Conservation (phyloP, 1,139 yeast genomes). For the Hemisphaericaspora lyxosophila region DNA sequence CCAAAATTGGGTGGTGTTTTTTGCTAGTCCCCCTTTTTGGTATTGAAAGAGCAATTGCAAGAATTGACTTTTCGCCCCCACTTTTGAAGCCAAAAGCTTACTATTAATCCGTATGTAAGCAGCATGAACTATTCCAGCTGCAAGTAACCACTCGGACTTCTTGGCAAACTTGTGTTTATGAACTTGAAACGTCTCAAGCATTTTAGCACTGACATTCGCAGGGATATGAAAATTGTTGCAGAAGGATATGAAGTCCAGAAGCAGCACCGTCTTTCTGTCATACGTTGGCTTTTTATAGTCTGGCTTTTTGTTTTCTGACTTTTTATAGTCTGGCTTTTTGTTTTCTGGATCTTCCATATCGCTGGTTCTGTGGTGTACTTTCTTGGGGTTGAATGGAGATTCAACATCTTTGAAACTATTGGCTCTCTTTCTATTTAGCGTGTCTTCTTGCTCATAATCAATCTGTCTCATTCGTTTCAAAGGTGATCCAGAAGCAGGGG, state of each 20-base stretch:
- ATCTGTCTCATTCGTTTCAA: slow-evolving; percentile 12
- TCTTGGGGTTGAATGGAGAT: slow-evolving; percentile 36
- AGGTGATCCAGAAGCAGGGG: slow-evolving; percentile 15
- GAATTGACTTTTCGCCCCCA: slow-evolving; percentile 50
- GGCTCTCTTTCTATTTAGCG: neutral
- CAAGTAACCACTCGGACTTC: slow-evolving; percentile 65
- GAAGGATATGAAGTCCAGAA: slow-evolving; percentile 55
- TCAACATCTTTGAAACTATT: slow-evolving; percentile 20
- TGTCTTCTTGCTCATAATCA: slow-evolving; percentile 1
- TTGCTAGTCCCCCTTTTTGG: slow-evolving; percentile 54
- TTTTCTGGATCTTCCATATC: slow-evolving; percentile 3
- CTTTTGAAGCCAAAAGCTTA: slow-evolving; percentile 38
- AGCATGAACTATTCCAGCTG: slow-evolving; percentile 64
- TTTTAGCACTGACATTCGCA: slow-evolving; percentile 45
- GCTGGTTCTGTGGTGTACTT: slow-evolving; percentile 7
- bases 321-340: slow-evolving; percentile 5
- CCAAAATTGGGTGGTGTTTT: slow-evolving; percentile 51
- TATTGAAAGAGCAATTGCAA: slow-evolving; percentile 50
- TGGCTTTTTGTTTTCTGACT: slow-evolving; percentile 4
- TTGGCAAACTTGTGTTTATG: slow-evolving; percentile 51
- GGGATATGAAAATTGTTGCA: slow-evolving; percentile 68
- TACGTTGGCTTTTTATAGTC: slow-evolving; percentile 13
- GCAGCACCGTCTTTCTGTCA: slow-evolving; percentile 29
- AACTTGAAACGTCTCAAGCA: slow-evolving; percentile 50
- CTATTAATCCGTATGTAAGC: slow-evolving; percentile 58